Percentiles rank a stretch among this genome's conserved stretches.
Evolutionary conservation across 257 asterid species (phyloP).

Genomic region (Perilla frutescens): DNA sequence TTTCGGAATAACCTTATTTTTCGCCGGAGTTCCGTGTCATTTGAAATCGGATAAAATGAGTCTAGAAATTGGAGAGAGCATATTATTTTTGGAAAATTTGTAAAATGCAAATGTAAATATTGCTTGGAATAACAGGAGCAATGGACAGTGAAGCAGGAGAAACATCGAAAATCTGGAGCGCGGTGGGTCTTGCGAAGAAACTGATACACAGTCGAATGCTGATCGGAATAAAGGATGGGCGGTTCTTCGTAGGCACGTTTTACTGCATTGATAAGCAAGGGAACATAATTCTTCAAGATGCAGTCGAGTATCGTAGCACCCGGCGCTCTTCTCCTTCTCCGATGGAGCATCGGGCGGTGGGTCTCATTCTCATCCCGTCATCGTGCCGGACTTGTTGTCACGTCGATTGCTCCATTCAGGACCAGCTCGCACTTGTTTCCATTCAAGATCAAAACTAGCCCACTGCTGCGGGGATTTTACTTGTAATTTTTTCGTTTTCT

Average conservation of each 20-base stretch:
- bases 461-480: too few relatives aligned
- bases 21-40: too few relatives aligned
- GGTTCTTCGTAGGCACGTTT: conserved; percentile 80
- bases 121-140: conserved; percentile 11
- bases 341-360: conserved; percentile 84
- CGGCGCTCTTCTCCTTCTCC: conserved; percentile 74
- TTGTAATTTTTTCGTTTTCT: too few relatives aligned
- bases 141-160: conserved; percentile 42
- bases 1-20: too few relatives aligned
- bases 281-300: conserved; percentile 91
- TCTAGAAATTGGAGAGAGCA: too few relatives aligned
- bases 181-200: conserved; percentile 60
- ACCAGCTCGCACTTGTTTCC: conserved; percentile 66
- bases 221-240: conserved; percentile 82
- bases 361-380: conserved; percentile 85
- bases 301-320: conserved; percentile 89
- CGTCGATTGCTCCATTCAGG: conserved; percentile 76
- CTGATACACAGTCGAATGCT: conserved; percentile 65
- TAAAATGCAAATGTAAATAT: too few relatives aligned
- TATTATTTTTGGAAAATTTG: too few relatives aligned
- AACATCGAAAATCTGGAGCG: conserved; percentile 45
- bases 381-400: conserved; percentile 76
- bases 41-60: too few relatives aligned
- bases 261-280: conserved; percentile 94
- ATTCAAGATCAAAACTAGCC: conserved; percentile 39